Percentiles rank a stretch among this genome's conserved stretches.
These are phyloP conservation scores for Penicillium pulvis DNA, from an alignment of 495 filamentous ascomycete genomes.

Conservation along the genomic window DNA sequence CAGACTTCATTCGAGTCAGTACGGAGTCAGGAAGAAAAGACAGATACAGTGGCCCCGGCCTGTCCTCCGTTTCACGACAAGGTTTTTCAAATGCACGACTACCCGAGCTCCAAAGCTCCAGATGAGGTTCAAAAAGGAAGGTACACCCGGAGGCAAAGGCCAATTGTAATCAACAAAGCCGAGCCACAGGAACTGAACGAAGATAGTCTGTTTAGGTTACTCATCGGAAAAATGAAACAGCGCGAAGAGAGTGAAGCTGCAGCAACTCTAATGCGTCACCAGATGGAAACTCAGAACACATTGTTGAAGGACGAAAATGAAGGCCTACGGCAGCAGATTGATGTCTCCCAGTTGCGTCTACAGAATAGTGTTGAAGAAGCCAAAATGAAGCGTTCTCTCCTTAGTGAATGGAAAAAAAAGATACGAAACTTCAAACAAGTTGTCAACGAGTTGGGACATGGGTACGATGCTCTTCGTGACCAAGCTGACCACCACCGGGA, in stretches of 20 bases:
- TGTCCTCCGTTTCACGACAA: background rate
- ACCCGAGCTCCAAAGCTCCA: conserved; percentile 19
- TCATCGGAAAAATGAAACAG: conserved; percentile 35
- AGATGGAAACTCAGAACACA: conserved; percentile 28
- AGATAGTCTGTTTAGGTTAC: conserved; percentile 40
- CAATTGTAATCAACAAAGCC: background rate
- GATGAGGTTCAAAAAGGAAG: conserved; percentile 14
- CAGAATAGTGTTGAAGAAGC: conserved; percentile 21
- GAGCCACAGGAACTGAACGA: conserved; percentile 27
- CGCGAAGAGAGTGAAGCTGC: conserved; percentile 39
- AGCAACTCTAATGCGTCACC: conserved; percentile 23
- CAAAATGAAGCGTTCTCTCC: conserved; percentile 19
- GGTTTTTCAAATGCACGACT: conserved; percentile 3
- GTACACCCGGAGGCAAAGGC: conserved; percentile 1
- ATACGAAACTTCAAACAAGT: conserved; percentile 35
- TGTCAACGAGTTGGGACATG: conserved; percentile 38
- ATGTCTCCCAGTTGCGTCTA: conserved; percentile 16
- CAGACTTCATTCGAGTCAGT: background rate
- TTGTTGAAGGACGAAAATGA: conserved; percentile 32
- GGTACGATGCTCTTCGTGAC: conserved; percentile 33
- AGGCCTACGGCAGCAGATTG: conserved; percentile 23
- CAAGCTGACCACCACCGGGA: conserved; percentile 30
- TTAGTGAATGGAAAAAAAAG: conserved; percentile 38
- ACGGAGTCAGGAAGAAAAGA: background rate
- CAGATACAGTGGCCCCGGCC: background rate